Evolutionary conservation across 129 eudicot genomes (phyloP).

Genomic region (Saussurea involucrata): DNA sequence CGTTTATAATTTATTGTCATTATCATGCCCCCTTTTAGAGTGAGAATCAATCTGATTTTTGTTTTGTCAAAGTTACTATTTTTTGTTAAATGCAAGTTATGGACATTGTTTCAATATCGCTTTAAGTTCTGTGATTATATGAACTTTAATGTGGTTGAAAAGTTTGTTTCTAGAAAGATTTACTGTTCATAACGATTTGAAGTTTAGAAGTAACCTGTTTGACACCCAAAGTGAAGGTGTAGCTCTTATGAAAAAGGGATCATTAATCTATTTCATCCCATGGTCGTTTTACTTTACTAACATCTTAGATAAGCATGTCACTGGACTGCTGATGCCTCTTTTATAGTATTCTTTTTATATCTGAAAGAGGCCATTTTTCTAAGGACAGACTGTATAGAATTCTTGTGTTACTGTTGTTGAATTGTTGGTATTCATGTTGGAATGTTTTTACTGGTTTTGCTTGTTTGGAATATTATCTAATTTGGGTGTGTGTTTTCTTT

Average conservation of each 20-base stretch:
- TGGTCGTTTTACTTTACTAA: background rate
- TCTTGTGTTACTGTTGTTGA: background rate
- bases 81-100: no score
- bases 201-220: background rate
- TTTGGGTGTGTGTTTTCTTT: background rate
- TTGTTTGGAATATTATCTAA: constrained; percentile 8
- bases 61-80: background rate
- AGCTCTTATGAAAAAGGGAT: background rate
- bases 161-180: background rate
- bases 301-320: background rate
- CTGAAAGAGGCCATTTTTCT: background rate
- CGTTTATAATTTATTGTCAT: background rate
- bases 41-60: no score
- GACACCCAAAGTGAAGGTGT: background rate
- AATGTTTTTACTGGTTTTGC: background rate
- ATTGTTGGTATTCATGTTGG: background rate
- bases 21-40: background rate
- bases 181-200: background rate
- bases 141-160: background rate
- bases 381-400: background rate
- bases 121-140: no score
- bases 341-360: background rate
- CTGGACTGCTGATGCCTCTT: background rate
- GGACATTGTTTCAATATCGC: no score
- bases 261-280: background rate